Conservation (phyloP, 345 rosid species). For the Citrus glauca region DNA sequence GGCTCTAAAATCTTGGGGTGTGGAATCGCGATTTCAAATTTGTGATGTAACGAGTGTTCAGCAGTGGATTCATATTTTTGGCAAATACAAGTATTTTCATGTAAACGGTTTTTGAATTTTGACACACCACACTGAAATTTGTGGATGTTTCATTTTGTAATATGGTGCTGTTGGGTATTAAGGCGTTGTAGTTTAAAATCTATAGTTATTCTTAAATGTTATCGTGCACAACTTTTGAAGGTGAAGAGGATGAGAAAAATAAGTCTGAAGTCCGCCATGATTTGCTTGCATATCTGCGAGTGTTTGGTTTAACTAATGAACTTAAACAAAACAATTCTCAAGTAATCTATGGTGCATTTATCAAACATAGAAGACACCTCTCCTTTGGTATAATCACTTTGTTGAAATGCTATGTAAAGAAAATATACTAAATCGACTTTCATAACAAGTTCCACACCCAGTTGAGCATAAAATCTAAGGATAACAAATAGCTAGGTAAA, state of each 20-base stretch:
- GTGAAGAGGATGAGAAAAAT: too few relatives aligned
- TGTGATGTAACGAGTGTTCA: background rate
- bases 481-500: background rate
- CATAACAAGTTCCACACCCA: background rate
- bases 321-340: background rate
- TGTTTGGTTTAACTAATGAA: background rate
- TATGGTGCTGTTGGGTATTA: too few relatives aligned
- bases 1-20: background rate
- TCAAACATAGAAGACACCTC: background rate
- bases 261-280: background rate
- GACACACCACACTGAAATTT: too few relatives aligned
- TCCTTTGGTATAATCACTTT: background rate
- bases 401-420: background rate
- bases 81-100: too few relatives aligned
- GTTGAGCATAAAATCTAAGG: conserved; percentile 10
- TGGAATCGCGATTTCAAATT: background rate
- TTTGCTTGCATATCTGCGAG: background rate
- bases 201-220: background rate
- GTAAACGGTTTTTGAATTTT: too few relatives aligned
- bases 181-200: rapidly evolving
- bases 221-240: background rate
- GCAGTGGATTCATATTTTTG: background rate
- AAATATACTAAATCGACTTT: background rate
- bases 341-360: background rate
- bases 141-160: too few relatives aligned